Evolutionary conservation across 2,329 filamentous ascomycete genomes (phyloP), one percentile per base, ranked within the genome.

Genomic region (Diplodia seriata): DNA sequence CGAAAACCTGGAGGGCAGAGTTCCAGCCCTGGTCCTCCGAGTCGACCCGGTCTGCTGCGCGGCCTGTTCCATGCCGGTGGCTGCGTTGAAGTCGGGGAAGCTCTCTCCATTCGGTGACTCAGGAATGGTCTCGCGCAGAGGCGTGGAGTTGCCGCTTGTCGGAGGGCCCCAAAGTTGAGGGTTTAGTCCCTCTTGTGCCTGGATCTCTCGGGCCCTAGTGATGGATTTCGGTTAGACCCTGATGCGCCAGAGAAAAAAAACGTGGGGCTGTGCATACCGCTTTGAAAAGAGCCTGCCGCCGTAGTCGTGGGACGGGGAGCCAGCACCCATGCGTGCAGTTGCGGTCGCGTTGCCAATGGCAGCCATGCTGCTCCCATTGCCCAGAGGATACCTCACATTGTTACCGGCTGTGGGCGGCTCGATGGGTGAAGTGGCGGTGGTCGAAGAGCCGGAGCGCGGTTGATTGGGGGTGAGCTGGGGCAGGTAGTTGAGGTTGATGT

Each of bases 241-340:
- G 54, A 26, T 15, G 23, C 43, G 55, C 59, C 23, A 40, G 36
- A 3, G n/a, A 57, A 56, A 57, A 56, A 54, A 51, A 14, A 57
- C 40, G 29, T 15, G 50, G 72, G 71, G 68, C n/a, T 36, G 47
- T 72, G 83, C 89, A 76, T 87, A 97, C 93, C 95, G 90, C 84
- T 98, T 98, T 70, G 93, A 93, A 81, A 91, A 97, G 69, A 98
- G 85, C 74, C 94, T 87, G 77, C 90, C 73, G 69, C 76, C 89
- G 76, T 93, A 88, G 73, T 98, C 95, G 83, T 97, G 94, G 81
- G 94, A 97, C 75, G 95, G 95, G 86, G 95, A 99, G 79, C 94
- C 94, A 84, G 93, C 89, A 84, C 94, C 93, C 76, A 94, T 91
- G 83, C 94, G 85, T 72, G 85, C 83, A 75, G 81, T 82, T 70